Conservation (phyloP, 2,329 filamentous ascomycete genomes). For the Phyllosticta citriasiana region DNA sequence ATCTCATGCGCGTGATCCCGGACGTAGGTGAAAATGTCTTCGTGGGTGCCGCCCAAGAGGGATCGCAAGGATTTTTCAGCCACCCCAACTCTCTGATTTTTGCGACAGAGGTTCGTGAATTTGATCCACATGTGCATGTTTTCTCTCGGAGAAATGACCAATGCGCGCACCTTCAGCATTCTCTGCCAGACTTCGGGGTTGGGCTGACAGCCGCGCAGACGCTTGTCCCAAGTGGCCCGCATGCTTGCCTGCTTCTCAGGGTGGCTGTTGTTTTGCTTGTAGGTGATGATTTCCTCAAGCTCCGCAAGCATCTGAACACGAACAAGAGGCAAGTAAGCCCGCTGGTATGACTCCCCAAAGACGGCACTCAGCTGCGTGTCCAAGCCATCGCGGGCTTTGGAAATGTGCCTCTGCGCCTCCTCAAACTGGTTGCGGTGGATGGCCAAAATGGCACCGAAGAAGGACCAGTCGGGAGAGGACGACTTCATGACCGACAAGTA, state of each 20-base stretch:
- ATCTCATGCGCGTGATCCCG: slow-evolving; percentile 33
- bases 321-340: slow-evolving; percentile 95
- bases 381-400: slow-evolving; percentile 82
- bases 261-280: slow-evolving; percentile 79
- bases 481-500: slow-evolving; percentile 94
- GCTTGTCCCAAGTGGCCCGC: slow-evolving; percentile 90
- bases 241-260: slow-evolving; percentile 82
- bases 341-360: slow-evolving; percentile 96
- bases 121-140: slow-evolving; percentile 99
- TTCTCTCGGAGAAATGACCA: slow-evolving; percentile 84
- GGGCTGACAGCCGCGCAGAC: slow-evolving; percentile 86
- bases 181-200: slow-evolving; percentile 98
- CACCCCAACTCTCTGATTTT: slow-evolving; percentile 86
- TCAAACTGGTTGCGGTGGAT: slow-evolving; percentile 94
- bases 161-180: slow-evolving; percentile 86
- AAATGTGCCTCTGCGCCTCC: slow-evolving; percentile 79
- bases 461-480: slow-evolving; percentile 85
- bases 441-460: slow-evolving; percentile 92
- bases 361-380: slow-evolving; percentile 93
- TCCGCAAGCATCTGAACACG: slow-evolving; percentile 98
- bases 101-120: slow-evolving; percentile 94
- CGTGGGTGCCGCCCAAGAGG: slow-evolving; percentile 64
- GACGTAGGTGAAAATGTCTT: slow-evolving; percentile 31
- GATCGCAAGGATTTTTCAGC: slow-evolving; percentile 92
- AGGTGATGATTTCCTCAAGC: slow-evolving; percentile 92